Evolutionary conservation across 495 filamentous ascomycete species (phyloP), one percentile per base, ranked within the genome.

Genomic region (Aspergillus ellipticus): DNA sequence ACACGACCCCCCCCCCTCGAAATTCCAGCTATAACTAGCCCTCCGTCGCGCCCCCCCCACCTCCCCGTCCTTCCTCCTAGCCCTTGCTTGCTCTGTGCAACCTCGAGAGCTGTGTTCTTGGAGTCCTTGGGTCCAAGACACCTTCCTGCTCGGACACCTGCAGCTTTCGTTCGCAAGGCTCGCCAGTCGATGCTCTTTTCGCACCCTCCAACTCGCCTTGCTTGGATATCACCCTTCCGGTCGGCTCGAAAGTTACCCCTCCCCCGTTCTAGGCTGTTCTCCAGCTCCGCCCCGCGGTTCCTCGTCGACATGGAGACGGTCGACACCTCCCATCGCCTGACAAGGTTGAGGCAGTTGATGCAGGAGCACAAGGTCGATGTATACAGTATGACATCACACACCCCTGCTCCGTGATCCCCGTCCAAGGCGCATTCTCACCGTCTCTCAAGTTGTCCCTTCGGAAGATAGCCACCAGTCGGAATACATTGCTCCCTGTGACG

Each of bases 401-500:
- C 43, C 49, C 48, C 47, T 37, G 20, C 33, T 46, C 37, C 43
- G 41, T 15, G 20, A 39, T 49, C 42, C 45, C 13, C 22, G 8
- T 56, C 29, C 8, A 35, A 45, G 6, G 35, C 43, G 22, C 37
- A 58, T 66, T 60, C 57, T 70, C 26, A 58, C 53, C 21, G 31
- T 49, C 33, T 53, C n/a, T 42, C 54, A 59, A 99, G 94, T 99
- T 67, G 83, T 97, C 17, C 95, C 95, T 9, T 96, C 93, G 37
- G 94, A 97, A 82, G 95, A 99, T 74, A 91, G 88, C 70, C 95
- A 99, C 68, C 87, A 92, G 63, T 97, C 92, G 61, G 95, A 99
- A 76, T 99, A 97, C 72, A 96, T 96, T 69, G 95, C 94, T 45
- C 85, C 85, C 1, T 94, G 89, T 69, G 95, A 99, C 77, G 92